Evolutionary conservation across 805 yeast genomes (phyloP).

Genomic region (Torulaspora maleeae): DNA sequence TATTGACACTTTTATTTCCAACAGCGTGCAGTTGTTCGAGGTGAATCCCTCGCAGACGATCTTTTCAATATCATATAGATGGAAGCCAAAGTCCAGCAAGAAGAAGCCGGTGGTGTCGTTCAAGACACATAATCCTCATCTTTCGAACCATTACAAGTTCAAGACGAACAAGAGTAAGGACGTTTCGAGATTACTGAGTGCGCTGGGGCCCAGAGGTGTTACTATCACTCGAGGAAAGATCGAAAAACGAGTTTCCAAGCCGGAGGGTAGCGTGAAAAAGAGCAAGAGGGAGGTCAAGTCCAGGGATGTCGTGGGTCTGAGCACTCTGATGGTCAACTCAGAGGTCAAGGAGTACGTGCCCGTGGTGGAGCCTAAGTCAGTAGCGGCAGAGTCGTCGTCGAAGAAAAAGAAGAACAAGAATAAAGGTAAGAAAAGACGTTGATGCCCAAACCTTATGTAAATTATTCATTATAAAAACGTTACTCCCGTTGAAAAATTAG

Average conservation of each 20-base stretch:
- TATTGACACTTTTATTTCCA: slow-evolving; percentile 41
- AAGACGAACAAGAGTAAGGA: slow-evolving; percentile 64
- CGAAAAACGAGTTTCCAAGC: slow-evolving; percentile 17
- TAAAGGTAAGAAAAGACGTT: slow-evolving; percentile 29
- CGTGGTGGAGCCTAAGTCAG: slow-evolving; percentile 12
- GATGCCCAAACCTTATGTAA: slow-evolving; percentile 6
- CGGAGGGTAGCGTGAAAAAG: slow-evolving; percentile 6
- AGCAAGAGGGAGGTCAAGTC: slow-evolving; percentile 9
- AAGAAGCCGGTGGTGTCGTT: slow-evolving; percentile 33
- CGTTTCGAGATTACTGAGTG: slow-evolving; percentile 64
- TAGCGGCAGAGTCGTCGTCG: slow-evolving; percentile 8
- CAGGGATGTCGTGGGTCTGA: slow-evolving; percentile 27
- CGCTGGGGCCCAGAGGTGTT: slow-evolving; percentile 67
- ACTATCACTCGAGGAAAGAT: slow-evolving; percentile 26
- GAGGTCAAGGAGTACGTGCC: slow-evolving; percentile 27
- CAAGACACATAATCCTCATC: slow-evolving; percentile 60
- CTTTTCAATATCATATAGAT: slow-evolving; percentile 37
- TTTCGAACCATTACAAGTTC: slow-evolving; percentile 57
- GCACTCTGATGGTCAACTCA: slow-evolving; percentile 28
- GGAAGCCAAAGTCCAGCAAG: slow-evolving; percentile 14
- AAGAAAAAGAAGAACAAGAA: slow-evolving; percentile 26
- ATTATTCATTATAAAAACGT: slow-evolving; percentile 6
- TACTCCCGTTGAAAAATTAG: background rate
- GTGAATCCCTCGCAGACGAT: slow-evolving; percentile 40
- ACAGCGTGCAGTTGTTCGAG: slow-evolving; percentile 40